Conservation (phyloP, 768 basidiomycete genomes). For the Sporobolomyces pararoseus region DNA sequence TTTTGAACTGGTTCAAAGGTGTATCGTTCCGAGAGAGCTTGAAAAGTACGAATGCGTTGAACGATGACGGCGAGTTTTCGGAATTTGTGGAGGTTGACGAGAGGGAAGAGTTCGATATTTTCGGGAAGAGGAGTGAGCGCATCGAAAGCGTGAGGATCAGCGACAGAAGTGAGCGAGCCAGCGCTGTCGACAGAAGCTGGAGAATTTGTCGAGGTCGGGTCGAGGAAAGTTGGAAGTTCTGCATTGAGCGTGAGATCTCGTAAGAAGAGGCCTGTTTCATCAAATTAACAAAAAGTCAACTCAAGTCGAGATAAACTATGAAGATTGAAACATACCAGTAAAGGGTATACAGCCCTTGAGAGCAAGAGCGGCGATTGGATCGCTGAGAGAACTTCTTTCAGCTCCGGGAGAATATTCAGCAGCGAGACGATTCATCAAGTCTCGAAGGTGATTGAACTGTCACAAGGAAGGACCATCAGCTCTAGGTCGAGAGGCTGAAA, state of each 20-base stretch:
- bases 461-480: not conserved
- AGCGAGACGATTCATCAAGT: constrained; percentile 31
- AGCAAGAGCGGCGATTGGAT: not conserved
- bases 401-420: constrained; percentile 34
- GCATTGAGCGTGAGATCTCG: constrained; percentile 40
- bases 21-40: constrained; percentile 40
- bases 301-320: not conserved
- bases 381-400: not conserved
- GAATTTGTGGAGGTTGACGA: constrained; percentile 47
- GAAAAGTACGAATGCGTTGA: constrained; percentile 36
- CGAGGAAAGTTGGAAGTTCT: constrained; percentile 45
- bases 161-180: constrained; percentile 23
- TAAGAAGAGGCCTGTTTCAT: constrained; percentile 39
- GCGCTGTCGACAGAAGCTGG: constrained; percentile 30
- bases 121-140: constrained; percentile 31
- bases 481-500: not conserved
- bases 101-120: constrained; percentile 22
- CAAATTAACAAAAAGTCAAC: not conserved
- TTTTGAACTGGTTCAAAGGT: constrained; percentile 24
- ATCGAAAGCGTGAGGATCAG: constrained; percentile 33
- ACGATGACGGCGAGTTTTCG: constrained; percentile 38
- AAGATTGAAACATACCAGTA: constrained; percentile 31
- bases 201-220: constrained; percentile 38
- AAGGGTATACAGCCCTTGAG: constrained; percentile 42
- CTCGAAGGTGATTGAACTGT: constrained; percentile 41